Percentiles rank a stretch among this genome's conserved stretches.
phyloP scores from a whole-genome alignment of 2,329 filamentous ascomycete species.

The Alternaria gaisen region DNA sequence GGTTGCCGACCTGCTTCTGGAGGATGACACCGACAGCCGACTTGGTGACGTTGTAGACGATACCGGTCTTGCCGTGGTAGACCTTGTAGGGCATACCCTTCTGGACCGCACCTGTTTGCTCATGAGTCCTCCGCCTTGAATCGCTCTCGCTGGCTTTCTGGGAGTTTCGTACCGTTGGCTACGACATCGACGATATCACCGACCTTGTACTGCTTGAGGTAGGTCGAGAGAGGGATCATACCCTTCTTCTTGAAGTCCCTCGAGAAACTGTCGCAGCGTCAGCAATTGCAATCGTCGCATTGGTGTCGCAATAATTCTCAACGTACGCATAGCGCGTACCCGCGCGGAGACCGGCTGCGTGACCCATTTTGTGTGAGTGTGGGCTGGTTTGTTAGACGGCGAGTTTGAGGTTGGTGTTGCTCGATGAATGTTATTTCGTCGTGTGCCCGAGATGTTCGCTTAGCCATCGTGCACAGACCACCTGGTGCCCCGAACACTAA shows the following conservation, averaged over 20 bases:
- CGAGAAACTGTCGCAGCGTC: constrained; percentile 68
- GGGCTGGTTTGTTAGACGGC: too few species aligned
- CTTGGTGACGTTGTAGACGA: constrained; percentile 99
- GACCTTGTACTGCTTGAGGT: constrained; percentile 94
- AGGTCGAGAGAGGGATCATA: constrained; percentile 91
- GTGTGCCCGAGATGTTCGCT: too few species aligned
- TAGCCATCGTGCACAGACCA: too few species aligned
- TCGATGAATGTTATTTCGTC: too few species aligned
- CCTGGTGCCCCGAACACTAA: too few species aligned
- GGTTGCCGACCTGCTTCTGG: constrained; percentile 97
- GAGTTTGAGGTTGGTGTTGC: too few species aligned
- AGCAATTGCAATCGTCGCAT: constrained; percentile 29
- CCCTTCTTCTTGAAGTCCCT: constrained; percentile 95
- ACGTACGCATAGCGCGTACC: constrained; percentile 55
- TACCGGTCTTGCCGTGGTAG: constrained; percentile 96
- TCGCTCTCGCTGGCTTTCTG: constrained; percentile 29
- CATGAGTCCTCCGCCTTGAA: constrained; percentile 28
- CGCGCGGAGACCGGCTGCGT: constrained; percentile 59
- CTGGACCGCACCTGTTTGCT: constrained; percentile 47
- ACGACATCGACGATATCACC: constrained; percentile 99
- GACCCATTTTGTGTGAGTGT: constrained; percentile 60
- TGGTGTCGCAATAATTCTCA: constrained; percentile 3
- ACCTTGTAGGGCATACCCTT: constrained; percentile 94
- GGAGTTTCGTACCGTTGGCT: constrained; percentile 84
- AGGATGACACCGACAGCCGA: constrained; percentile 97